Base-by-base conservation (phyloP, 106 monocot species). In the Posidonia australis region DNA sequence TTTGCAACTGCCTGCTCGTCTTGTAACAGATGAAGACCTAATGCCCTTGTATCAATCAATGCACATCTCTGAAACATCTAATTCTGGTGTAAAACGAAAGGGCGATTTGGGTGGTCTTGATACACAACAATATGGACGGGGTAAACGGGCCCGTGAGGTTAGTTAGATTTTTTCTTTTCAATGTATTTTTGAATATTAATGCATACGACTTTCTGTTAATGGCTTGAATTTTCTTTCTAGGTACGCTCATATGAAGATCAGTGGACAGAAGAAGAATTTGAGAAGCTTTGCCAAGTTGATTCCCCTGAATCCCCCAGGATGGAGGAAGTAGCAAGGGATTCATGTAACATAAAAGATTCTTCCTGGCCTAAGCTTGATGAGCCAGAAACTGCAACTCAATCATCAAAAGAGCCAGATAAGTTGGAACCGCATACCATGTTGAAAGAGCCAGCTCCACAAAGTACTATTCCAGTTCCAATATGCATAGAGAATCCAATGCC, bases 181-280 rank as follows among this genome's bases (percentile, higher is more conserved):
- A 63, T 44, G 17, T 44, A 9, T 21, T 6, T 13, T 63, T 22
- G 12, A 23, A 20, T 4, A 14, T 16, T 70, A 30, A 60, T 41
- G 9, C 4, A 16, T 30, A 59, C 30, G 21, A 17, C 5, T 59
- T 32, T 21, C 51, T 55, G 24, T 23, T 24, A 24, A 55, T n/a
- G n/a, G n/a, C n/a, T 55, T 26, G 9, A 43, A 44, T 58, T 36
- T 27, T 53, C 43, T 73, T 14, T 23, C 21, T 62, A 98, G 98
- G 87, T 91, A 14, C 90, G 90, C 20, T 91, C 85, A 70, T 98
- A 98, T 71, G 90, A 91, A 72, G 98, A 98, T 67, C 98, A 98
- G 32, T 91, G 90, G 98, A 98, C 98, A 17, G 98, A 98, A 74
- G 91, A 98, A 87, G 98, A 98, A 79, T 98, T 98, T 68, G 98